These are phyloP conservation scores for Thinopyrum obtusiflorum DNA, from an alignment of 202 grass and related monocot species.

Conservation along the genomic window DNA sequence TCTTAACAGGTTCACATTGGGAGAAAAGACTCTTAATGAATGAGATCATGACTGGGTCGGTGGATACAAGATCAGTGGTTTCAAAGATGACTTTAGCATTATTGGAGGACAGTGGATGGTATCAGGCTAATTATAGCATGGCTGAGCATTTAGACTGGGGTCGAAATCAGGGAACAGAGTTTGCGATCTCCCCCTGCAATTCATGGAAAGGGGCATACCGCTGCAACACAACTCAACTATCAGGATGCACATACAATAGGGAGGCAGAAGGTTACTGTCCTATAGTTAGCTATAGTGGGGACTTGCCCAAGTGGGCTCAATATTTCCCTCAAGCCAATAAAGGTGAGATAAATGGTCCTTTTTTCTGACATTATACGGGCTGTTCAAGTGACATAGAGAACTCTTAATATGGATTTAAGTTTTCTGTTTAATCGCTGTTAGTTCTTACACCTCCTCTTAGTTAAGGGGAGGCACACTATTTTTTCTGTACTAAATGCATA, in stretches of 20 bases:
- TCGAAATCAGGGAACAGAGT: slow-evolving; percentile 90
- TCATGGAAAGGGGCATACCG: slow-evolving; percentile 89
- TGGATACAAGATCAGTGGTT: slow-evolving; percentile 95
- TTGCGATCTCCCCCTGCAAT: slow-evolving; percentile 81
- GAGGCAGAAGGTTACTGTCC: slow-evolving; percentile 99
- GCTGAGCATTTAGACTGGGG: slow-evolving; percentile 93
- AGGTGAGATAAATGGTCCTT: slow-evolving; percentile 40
- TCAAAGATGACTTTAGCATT: slow-evolving; percentile 99
- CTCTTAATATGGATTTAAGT: neutral
- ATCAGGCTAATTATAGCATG: slow-evolving; percentile 99
- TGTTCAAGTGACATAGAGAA: neutral
- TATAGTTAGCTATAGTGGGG: slow-evolving; percentile 95
- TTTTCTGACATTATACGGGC: neutral
- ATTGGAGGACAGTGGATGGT: slow-evolving; percentile 98
- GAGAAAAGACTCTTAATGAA: slow-evolving; percentile 99
- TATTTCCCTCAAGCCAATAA: slow-evolving; percentile 97
- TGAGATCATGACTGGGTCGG: slow-evolving; percentile 99
- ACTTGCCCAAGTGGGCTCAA: slow-evolving; percentile 93
- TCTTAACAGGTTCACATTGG: slow-evolving; percentile 87
- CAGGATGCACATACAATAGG: slow-evolving; percentile 98
- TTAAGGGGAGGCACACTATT: neutral
- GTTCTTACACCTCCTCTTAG: neutral
- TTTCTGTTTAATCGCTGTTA: neutral
- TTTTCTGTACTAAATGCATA: neutral
- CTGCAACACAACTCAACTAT: slow-evolving; percentile 96